These are phyloP conservation scores for Fusarium sulawesiense DNA, from an alignment of 2,329 filamentous ascomycete species.

Conservation along the genomic window DNA sequence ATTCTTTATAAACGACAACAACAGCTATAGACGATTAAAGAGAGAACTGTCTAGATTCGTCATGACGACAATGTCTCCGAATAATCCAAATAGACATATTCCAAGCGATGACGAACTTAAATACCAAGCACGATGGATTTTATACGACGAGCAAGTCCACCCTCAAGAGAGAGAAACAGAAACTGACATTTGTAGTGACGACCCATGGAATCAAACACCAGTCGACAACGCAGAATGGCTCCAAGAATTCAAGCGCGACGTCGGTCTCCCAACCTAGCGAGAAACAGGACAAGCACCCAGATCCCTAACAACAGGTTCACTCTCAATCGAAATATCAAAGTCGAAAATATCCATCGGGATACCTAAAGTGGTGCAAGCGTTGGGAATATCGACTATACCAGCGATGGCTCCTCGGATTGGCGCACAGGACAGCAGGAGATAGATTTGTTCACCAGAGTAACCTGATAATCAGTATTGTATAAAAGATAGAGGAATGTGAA, in stretches of 20 bases:
- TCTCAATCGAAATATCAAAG: slow-evolving; percentile 84
- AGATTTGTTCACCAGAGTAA: slow-evolving; percentile 80
- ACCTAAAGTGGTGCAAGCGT: slow-evolving; percentile 89
- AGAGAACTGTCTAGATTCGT: slow-evolving; percentile 33
- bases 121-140: slow-evolving; percentile 35
- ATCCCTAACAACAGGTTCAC: slow-evolving; percentile 53
- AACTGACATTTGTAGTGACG: slow-evolving; percentile 24
- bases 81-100: slow-evolving; percentile 35
- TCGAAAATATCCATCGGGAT: slow-evolving; percentile 95
- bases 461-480: slow-evolving; percentile 14
- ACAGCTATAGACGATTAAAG: slow-evolving; percentile 32
- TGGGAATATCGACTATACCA: slow-evolving; percentile 90
- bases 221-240: slow-evolving; percentile 41
- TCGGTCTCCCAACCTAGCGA: slow-evolving; percentile 25
- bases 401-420: slow-evolving; percentile 90
- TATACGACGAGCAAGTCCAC: slow-evolving; percentile 35
- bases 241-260: slow-evolving; percentile 37
- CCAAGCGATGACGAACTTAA: slow-evolving; percentile 35
- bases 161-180: too few species aligned
- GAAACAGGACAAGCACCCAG: slow-evolving; percentile 46
- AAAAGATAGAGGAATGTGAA: not conserved
- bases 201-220: slow-evolving; percentile 41
- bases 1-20: slow-evolving; percentile 40
- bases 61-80: slow-evolving; percentile 35
- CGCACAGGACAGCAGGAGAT: slow-evolving; percentile 85